Evolutionary conservation across 805 yeast genomes (phyloP).

Genomic region (Wickerhamiella bombiphila): DNA sequence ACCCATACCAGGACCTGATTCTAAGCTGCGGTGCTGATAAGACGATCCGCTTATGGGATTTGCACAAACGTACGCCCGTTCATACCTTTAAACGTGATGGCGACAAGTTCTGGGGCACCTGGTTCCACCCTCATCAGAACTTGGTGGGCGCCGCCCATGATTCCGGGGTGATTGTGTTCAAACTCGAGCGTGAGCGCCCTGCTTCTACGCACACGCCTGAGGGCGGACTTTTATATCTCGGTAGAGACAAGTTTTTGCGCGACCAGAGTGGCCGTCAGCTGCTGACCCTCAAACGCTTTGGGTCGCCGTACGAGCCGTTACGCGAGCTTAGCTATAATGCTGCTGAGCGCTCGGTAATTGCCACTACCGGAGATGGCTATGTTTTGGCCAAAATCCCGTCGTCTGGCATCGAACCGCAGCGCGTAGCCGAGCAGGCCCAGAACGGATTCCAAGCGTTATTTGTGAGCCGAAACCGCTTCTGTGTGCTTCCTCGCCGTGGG

Average conservation of each 20-base stretch:
- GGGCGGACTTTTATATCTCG: conserved; percentile 60
- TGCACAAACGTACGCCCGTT: conserved; percentile 82
- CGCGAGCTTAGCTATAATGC: conserved; percentile 82
- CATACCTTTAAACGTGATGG: conserved; percentile 87
- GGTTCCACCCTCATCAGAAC: conserved; percentile 79
- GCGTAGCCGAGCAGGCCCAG: conserved; percentile 51
- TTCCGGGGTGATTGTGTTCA: conserved; percentile 94
- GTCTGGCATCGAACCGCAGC: conserved; percentile 65
- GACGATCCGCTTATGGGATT: conserved; percentile 93
- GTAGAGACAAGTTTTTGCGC: conserved; percentile 52
- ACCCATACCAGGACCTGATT: conserved; percentile 83
- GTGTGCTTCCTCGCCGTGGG: conserved; percentile 46
- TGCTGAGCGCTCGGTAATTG: conserved; percentile 72
- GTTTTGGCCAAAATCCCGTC: conserved; percentile 59
- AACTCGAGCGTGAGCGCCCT: conserved; percentile 93
- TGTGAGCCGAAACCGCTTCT: conserved; percentile 90
- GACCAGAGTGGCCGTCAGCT: conserved; percentile 54
- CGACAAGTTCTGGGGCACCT: conserved; percentile 88
- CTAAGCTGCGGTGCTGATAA: conserved; percentile 92
- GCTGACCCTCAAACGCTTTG: conserved; percentile 69
- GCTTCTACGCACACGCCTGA: conserved; percentile 55
- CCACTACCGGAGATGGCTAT: conserved; percentile 48
- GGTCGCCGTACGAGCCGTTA: conserved; percentile 75
- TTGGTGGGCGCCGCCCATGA: conserved; percentile 95
- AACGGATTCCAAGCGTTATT: conserved; percentile 69